Evolutionary conservation across 805 yeast species (phyloP), one percentile per base, ranked within the genome.

Genomic region (Yarrowia alimentaria): DNA sequence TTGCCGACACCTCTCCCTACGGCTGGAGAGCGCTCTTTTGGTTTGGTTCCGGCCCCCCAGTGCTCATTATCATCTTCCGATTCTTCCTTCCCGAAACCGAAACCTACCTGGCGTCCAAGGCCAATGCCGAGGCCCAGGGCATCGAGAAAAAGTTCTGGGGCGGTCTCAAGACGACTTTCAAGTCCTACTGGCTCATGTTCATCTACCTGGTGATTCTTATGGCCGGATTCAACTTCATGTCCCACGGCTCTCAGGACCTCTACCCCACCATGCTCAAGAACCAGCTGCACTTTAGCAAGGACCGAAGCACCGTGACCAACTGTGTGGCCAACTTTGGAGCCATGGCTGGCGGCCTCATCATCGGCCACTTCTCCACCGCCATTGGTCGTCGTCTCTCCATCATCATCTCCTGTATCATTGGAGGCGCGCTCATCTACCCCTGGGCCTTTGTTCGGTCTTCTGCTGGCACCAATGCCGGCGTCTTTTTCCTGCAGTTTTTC

Each of bases 171-270:
- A 16, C 58, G 57, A 20, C 58, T 7, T 35, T 77, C 51, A 71
- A 64, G 57, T 54, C 55, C 61, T 77, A 83, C 62, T 83, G 88
- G 88, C 70, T 80, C 42, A 66, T 77, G 53, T 68, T 79, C 54
- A 59, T 76, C 38, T 83, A 81, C 63, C 64, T 76, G 53, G 75
- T 83, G 30, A 61, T 82, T 17, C 64, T 80, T 61, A 75, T 82
- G 81, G 73, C 84, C 16, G 84, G 82, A 17, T 77, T 80, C 69
- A 83, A 82, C 65, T 83, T 81, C 68, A 74, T 77, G 67, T 75
- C 85, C 8, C 90, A 83, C 58, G 86, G 85, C 1, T 77, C 86
- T 6, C 88, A 83, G 65, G 90, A 83, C 63, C 67, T 83, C 60
- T 80, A 75, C 64, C 86, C 88, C 28, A 80, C 87, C 1, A 69